phyloP scores from a whole-genome alignment of 345 rosid species.

The Diplotaxis tenuifolia region DNA sequence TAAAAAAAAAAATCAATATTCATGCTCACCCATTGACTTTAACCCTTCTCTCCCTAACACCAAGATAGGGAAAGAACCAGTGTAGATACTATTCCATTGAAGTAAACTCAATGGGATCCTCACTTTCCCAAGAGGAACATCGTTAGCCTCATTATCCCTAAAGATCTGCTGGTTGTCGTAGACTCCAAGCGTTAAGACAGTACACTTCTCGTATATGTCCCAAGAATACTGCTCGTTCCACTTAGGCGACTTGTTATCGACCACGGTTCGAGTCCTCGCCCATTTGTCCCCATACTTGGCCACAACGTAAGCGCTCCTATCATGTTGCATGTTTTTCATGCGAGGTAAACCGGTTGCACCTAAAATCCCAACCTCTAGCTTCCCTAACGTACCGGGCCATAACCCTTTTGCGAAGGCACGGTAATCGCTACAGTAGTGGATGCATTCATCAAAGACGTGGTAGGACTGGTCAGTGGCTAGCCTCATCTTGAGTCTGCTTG shows the following conservation, averaged over 20 bases:
- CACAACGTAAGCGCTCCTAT: slow-evolving; percentile 1
- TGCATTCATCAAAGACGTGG: slow-evolving; percentile 22
- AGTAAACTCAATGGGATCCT: slow-evolving; percentile 22
- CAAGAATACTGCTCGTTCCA: slow-evolving; percentile 33
- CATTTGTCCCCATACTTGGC: slow-evolving; percentile 34
- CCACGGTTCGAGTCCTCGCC: slow-evolving; percentile 32
- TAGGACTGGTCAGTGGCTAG: slow-evolving; percentile 31
- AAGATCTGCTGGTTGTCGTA: slow-evolving; percentile 13
- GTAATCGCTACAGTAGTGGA: slow-evolving; percentile 17
- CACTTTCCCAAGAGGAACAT: slow-evolving; percentile 24
- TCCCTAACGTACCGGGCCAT: slow-evolving; percentile 19
- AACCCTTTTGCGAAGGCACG: slow-evolving; percentile 21
- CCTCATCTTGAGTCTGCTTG: slow-evolving; percentile 26
- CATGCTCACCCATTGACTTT: slow-evolving; percentile 12
- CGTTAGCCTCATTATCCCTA: neutral
- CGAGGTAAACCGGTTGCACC: neutral
- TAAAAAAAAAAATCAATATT: too few relatives aligned
- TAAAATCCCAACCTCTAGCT: slow-evolving; percentile 23
- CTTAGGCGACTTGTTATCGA: neutral
- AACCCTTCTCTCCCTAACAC: neutral
- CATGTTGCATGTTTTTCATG: neutral
- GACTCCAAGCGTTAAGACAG: slow-evolving; percentile 20
- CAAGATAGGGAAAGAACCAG: neutral
- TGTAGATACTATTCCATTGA: neutral
- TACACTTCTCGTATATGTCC: slow-evolving; percentile 17